Evolutionary conservation across 2,329 filamentous ascomycete species (phyloP).

Genomic region (Fusarium hostae): DNA sequence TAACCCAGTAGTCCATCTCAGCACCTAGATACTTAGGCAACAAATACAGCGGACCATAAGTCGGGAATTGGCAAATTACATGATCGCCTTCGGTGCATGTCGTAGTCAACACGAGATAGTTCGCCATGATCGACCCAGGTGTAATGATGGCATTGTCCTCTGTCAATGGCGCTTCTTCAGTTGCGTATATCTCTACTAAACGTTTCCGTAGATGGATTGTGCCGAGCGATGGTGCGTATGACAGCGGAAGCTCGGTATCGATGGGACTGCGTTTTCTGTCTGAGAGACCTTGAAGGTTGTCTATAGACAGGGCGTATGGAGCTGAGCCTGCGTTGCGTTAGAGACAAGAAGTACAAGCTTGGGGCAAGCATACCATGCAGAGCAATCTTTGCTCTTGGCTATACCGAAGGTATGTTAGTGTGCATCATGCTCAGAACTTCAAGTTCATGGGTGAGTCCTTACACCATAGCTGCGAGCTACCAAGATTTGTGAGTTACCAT

Average conservation of each 20-base stretch:
- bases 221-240: not conserved
- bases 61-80: not conserved
- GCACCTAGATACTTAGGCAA: not conserved
- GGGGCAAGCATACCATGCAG: not conserved
- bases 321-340: not conserved
- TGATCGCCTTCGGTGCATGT: not conserved
- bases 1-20: not conserved
- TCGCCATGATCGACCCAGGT: not conserved
- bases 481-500: fast-evolving
- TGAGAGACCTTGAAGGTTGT: not conserved
- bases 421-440: not conserved
- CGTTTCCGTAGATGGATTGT: not conserved
- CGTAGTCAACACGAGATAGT: not conserved
- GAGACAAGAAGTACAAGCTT: no score
- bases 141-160: not conserved
- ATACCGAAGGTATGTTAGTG: not conserved
- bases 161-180: not conserved
- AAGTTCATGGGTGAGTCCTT: not conserved
- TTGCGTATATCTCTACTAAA: not conserved
- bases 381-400: not conserved
- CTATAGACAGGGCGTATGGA: not conserved
- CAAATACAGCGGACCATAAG: not conserved
- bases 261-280: not conserved
- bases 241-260: not conserved
- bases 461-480: not conserved